Evolutionary conservation across 108 stramenopile genomes (phyloP).

Genomic region (Skeletonema marinoi): DNA sequence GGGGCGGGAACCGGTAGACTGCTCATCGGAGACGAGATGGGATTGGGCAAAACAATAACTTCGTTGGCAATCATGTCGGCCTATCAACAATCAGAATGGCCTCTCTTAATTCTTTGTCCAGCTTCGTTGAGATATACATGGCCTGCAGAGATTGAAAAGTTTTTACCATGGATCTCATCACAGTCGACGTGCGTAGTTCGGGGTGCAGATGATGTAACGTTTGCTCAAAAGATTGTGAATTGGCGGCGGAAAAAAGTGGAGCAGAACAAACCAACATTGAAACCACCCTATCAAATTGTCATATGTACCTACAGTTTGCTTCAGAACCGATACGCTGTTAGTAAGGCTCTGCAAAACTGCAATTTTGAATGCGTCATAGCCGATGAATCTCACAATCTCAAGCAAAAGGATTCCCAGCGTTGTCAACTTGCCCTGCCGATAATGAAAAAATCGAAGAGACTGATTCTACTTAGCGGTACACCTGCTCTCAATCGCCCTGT

Average conservation of each 20-base stretch:
- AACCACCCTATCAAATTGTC: slow-evolving; percentile 55
- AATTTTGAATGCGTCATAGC: slow-evolving; percentile 80
- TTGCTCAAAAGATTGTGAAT: slow-evolving; percentile 34
- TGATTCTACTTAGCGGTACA: slow-evolving; percentile 86
- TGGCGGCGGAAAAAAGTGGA: slow-evolving; percentile 26
- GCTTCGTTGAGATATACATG: slow-evolving; percentile 85
- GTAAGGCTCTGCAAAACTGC: slow-evolving; percentile 39
- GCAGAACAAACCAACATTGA: not conserved
- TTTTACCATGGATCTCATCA: slow-evolving; percentile 61
- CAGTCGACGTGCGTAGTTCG: slow-evolving; percentile 55
- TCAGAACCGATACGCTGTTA: slow-evolving; percentile 53
- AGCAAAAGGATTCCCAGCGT: slow-evolving; percentile 70
- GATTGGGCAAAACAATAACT: slow-evolving; percentile 88
- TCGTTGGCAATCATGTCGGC: slow-evolving; percentile 79
- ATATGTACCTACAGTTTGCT: slow-evolving; percentile 75
- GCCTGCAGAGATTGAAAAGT: slow-evolving; percentile 92
- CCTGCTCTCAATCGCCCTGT: slow-evolving; percentile 90
- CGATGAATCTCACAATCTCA: slow-evolving; percentile 92
- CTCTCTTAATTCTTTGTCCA: slow-evolving; percentile 87
- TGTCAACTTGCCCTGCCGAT: slow-evolving; percentile 81
- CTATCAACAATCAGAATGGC: slow-evolving; percentile 80
- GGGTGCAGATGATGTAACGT: slow-evolving; percentile 61
- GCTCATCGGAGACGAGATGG: slow-evolving; percentile 93
- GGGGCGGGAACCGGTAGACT: slow-evolving; percentile 70
- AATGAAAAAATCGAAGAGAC: slow-evolving; percentile 60